Percentiles rank a stretch among this genome's conserved stretches.
Conservation (phyloP, 331 rosid species). For the Malus hybrid region DNA sequence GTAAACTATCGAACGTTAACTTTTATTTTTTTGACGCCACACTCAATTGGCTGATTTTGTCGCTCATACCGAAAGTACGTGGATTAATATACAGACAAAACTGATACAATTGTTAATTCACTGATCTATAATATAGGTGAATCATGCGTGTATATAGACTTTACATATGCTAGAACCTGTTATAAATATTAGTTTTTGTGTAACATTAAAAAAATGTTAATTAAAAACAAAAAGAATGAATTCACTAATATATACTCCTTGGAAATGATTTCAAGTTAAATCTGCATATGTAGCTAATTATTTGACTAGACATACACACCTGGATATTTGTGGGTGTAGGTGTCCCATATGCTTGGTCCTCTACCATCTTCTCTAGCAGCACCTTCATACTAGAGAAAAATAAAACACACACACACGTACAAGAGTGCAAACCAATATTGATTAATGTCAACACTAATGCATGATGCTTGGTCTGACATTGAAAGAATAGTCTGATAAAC, state of each 20-base stretch:
- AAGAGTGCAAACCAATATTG: background rate
- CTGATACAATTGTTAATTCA: no score
- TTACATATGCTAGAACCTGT: no score
- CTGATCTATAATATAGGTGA: no score
- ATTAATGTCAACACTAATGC: background rate
- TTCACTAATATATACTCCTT: background rate
- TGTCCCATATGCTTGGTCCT: conserved; percentile 19
- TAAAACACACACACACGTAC: background rate
- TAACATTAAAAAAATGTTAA: no score
- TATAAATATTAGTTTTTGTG: no score
- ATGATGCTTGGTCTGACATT: background rate
- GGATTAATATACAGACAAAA: no score
- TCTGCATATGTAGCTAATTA: background rate
- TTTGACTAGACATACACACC: conserved; percentile 8
- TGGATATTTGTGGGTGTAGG: conserved; percentile 22
- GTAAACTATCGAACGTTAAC: no score
- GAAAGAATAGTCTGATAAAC: background rate
- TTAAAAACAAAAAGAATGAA: background rate
- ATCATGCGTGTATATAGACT: no score
- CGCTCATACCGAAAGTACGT: no score
- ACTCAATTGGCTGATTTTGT: no score
- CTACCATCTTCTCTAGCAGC: conserved; percentile 4
- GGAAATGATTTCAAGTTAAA: background rate
- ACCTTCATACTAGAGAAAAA: conserved; percentile 14
- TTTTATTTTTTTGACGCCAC: no score